Conservation (phyloP, 116 monocot genomes). For the Papilionanthe hybrid region DNA sequence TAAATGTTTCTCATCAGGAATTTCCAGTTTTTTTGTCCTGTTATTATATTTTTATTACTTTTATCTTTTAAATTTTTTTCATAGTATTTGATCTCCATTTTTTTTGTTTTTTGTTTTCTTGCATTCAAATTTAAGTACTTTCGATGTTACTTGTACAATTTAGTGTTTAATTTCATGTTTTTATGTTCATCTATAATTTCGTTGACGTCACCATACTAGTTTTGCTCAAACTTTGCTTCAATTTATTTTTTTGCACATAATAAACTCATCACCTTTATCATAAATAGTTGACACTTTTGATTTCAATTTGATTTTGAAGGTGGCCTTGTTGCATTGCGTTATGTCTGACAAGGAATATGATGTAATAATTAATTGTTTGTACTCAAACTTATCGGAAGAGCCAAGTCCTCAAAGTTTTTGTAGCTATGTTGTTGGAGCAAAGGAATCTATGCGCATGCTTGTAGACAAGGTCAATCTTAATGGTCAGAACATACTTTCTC, state of each 20-base stretch:
- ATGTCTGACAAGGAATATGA: slow-evolving; percentile 92
- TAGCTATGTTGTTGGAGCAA: slow-evolving; percentile 34
- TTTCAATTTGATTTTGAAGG: slow-evolving; percentile 49
- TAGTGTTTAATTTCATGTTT: neutral
- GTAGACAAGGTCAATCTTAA: slow-evolving; percentile 87
- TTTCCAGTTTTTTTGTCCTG: neutral
- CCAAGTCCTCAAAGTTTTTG: slow-evolving; percentile 91
- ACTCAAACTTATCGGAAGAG: slow-evolving; percentile 68
- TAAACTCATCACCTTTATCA: neutral
- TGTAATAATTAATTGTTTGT: slow-evolving; percentile 74
- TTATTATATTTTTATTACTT: neutral
- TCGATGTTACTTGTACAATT: neutral
- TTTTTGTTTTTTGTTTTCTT: neutral
- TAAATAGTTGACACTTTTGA: neutral
- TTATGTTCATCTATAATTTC: neutral
- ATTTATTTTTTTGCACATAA: neutral
- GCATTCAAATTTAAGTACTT: neutral
- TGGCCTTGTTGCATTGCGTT: slow-evolving; percentile 65
- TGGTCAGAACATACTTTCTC: slow-evolving; percentile 58
- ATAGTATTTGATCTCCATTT: neutral
- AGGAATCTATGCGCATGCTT: slow-evolving; percentile 81
- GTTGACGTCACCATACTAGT: neutral
- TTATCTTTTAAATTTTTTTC: neutral
- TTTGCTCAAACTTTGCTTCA: neutral
- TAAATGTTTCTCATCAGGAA: neutral